These are phyloP conservation scores for Colletotrichum godetiae DNA, from an alignment of 2,329 filamentous ascomycete species.

Conservation along the genomic window DNA sequence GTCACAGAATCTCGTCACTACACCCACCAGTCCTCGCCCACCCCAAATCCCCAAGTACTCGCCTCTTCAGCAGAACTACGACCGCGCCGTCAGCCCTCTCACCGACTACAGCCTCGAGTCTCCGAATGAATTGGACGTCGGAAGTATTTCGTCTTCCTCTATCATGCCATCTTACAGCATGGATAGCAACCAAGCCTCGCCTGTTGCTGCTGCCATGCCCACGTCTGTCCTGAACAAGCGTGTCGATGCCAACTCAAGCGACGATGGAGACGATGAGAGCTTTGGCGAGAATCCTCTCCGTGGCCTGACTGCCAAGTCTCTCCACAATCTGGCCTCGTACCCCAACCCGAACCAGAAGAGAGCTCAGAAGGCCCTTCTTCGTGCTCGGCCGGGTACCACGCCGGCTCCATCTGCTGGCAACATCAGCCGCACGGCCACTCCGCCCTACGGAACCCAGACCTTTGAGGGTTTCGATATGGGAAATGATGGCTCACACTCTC, in stretches of 20 bases:
- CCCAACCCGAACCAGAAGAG: slow-evolving; percentile 64
- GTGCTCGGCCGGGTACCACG: slow-evolving; percentile 38
- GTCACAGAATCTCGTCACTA: slow-evolving; percentile 38
- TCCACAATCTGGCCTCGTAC: slow-evolving; percentile 67
- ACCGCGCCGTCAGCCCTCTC: slow-evolving; percentile 59
- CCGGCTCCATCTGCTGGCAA: slow-evolving; percentile 32
- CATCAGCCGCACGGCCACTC: slow-evolving; percentile 34
- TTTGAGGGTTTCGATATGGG: slow-evolving; percentile 1
- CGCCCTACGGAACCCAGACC: slow-evolving; percentile 1
- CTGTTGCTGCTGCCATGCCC: slow-evolving; percentile 39
- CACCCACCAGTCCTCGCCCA: slow-evolving; percentile 36
- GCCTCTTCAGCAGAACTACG: slow-evolving; percentile 65
- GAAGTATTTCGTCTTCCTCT: slow-evolving; percentile 37
- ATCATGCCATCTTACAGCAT: slow-evolving; percentile 43
- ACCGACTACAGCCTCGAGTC: slow-evolving; percentile 19
- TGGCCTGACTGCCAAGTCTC: slow-evolving; percentile 57
- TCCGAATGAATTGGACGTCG: slow-evolving; percentile 4
- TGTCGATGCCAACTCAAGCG: slow-evolving; percentile 40
- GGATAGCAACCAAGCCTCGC: slow-evolving; percentile 36
- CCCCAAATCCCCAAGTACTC: slow-evolving; percentile 53
- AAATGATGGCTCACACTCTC: slow-evolving; percentile 13
- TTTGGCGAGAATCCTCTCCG: slow-evolving; percentile 46
- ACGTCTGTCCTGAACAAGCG: slow-evolving; percentile 36
- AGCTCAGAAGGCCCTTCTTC: slow-evolving; percentile 59
- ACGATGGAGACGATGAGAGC: slow-evolving; percentile 42